A percentile compares a stretch with the other conserved stretches of the same genome.
These are phyloP conservation scores for Aphanomyces euteiches DNA, from an alignment of 352 stramenopile species.

Conservation along the genomic window DNA sequence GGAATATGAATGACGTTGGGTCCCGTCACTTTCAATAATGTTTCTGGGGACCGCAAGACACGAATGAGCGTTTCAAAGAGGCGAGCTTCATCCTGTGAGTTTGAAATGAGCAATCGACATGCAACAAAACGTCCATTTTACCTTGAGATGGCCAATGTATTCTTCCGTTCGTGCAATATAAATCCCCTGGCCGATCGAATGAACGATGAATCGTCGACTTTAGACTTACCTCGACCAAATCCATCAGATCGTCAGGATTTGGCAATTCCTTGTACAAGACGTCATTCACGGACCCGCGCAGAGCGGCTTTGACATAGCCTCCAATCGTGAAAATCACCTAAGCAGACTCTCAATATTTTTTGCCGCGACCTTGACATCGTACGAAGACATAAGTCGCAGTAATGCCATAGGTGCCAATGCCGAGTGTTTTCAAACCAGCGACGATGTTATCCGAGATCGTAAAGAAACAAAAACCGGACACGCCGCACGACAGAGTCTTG, in stretches of 20 bases:
- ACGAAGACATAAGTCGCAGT: slow-evolving; percentile 86
- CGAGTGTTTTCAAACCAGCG: slow-evolving; percentile 66
- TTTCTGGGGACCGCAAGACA: slow-evolving; percentile 79
- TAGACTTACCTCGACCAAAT: slow-evolving; percentile 54
- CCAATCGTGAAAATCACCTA: slow-evolving; percentile 71
- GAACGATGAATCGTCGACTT: not conserved
- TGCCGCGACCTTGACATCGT: not conserved
- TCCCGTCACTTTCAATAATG: slow-evolving; percentile 77
- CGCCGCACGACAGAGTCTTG: slow-evolving; percentile 9
- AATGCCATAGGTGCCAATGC: slow-evolving; percentile 80
- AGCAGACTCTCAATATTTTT: not conserved
- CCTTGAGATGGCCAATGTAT: slow-evolving; percentile 81
- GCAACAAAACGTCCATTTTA: not conserved
- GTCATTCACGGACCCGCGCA: slow-evolving; percentile 71
- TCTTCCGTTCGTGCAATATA: slow-evolving; percentile 81
- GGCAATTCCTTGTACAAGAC: slow-evolving; percentile 82
- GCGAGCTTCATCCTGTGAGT: slow-evolving; percentile 59
- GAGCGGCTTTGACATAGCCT: slow-evolving; percentile 76
- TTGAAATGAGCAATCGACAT: no score
- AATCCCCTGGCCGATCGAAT: slow-evolving; percentile 48
- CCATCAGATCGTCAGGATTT: slow-evolving; percentile 75
- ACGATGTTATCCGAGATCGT: slow-evolving; percentile 85
- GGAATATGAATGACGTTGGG: slow-evolving; percentile 85
- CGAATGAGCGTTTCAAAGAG: slow-evolving; percentile 86
- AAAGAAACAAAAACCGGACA: slow-evolving; percentile 63